phyloP scores from a whole-genome alignment of 2,329 filamentous ascomycete species.

The Verticillium klebahnii region DNA sequence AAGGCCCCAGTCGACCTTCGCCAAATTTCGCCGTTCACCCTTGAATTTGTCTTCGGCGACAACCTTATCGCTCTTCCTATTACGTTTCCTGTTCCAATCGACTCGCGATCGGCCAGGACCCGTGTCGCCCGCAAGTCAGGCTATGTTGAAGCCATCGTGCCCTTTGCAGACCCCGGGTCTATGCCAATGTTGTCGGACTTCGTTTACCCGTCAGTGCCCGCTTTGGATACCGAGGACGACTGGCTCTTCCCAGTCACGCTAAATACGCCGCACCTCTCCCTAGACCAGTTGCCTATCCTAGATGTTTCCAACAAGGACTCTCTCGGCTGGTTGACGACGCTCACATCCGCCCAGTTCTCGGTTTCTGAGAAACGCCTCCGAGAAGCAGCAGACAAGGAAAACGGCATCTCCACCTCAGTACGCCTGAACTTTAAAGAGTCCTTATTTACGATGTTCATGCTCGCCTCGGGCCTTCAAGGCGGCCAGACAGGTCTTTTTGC shows the following conservation, averaged over 20 bases:
- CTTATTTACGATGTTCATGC: conserved; percentile 41
- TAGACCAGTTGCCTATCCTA: conserved; percentile 39
- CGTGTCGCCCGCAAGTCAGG: conserved; percentile 37
- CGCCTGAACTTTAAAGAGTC: conserved; percentile 45
- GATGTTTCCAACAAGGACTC: conserved; percentile 27
- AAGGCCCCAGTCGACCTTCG: conserved; percentile 29
- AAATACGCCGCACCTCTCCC: conserved; percentile 36
- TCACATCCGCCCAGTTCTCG: conserved; percentile 36
- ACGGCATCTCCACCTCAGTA: conserved; percentile 20
- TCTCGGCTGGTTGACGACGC: conserved; percentile 32
- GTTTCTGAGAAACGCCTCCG: conserved; percentile 33
- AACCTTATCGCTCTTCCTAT: conserved; percentile 24
- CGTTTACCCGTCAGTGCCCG: conserved; percentile 29
- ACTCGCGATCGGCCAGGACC: conserved; percentile 26
- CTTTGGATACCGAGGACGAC: neutral
- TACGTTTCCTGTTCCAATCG: conserved; percentile 35
- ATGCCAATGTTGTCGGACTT: conserved; percentile 22
- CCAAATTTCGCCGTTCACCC: conserved; percentile 32
- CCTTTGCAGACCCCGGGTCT: conserved; percentile 20
- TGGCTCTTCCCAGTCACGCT: conserved; percentile 17
- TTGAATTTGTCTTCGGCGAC: conserved; percentile 35
- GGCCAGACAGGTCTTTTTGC: conserved; percentile 39
- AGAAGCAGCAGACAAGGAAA: conserved; percentile 14
- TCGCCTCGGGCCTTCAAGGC: conserved; percentile 39
- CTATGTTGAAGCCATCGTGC: conserved; percentile 40